Evolutionary conservation across 768 basidiomycete genomes (phyloP), one percentile per base, ranked within the genome.

Genomic region (Mycena polygramma): DNA sequence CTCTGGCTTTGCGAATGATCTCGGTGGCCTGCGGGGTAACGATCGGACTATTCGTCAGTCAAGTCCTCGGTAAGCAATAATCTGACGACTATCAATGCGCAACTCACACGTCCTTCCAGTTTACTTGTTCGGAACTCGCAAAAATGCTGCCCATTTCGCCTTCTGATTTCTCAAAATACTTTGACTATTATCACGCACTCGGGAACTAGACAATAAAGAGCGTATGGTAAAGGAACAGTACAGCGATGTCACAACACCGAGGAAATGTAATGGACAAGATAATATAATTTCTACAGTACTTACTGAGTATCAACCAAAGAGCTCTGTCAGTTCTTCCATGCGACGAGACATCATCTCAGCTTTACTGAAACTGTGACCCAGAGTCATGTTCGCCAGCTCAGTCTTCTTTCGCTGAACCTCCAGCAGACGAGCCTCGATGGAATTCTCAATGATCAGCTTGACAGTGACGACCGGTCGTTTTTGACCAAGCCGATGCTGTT

Each of bases 331-430:
- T 76, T 98, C 96, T 75, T 97, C 94, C 88, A 96, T 85, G 69
- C 97, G 91, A 69, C 95, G 91, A 69, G 92, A 90, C 79, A 94
- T 82, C 74, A 99, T 83, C 77, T 99, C 97, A 48, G 92, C 89
- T 79, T 97, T 97, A 83, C 89, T 95, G 80, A 94, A 88, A 76
- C 88, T 92, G 73, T 94, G 90, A 48, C 94, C 95, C 52, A 98
- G 86, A 6, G 97, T 97, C 90, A 98, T 91, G 75, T 98, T 95
- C 51, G 97, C 97, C 66, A 99, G 83, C 73, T 92, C 94, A 19
- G 93, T 94, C 84, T 99, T 99, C 86, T 96, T 95, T 81, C 87
- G 88, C 82, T 99, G 97, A 9, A 99, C 95, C 81, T 96, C 93
- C 57, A 98, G 87, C 75, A 99, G 87, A 63, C 93, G 91, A 63